A percentile compares a stretch with the other conserved stretches of the same genome.
Evolutionary conservation across 805 yeast species (phyloP).

Genomic region (Helenozyma baotianmanensis): DNA sequence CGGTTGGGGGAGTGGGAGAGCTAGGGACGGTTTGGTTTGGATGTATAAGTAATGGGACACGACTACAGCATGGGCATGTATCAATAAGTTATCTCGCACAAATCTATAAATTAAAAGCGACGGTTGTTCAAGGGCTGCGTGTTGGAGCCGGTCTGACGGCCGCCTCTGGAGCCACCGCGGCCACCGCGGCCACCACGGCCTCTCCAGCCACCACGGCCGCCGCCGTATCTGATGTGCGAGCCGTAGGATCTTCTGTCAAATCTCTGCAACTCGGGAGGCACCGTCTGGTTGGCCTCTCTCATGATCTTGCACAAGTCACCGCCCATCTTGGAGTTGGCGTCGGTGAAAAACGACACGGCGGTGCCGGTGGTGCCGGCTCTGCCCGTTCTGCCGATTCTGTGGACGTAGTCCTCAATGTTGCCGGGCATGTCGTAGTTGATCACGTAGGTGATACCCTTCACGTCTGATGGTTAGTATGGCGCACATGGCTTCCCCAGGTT

Average conservation of each 20-base stretch:
- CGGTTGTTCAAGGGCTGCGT: slow-evolving; percentile 47
- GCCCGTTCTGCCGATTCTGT: slow-evolving; percentile 99
- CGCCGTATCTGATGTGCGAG: slow-evolving; percentile 46
- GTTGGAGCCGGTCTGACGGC: slow-evolving; percentile 50
- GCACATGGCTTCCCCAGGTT: background rate
- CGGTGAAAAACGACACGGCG: slow-evolving; percentile 91
- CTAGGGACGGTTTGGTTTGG: no score
- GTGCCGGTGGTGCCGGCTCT: slow-evolving; percentile 98
- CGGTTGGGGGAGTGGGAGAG: background rate
- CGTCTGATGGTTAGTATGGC: slow-evolving; percentile 59
- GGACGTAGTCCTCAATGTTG: slow-evolving; percentile 97
- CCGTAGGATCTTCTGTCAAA: slow-evolving; percentile 65
- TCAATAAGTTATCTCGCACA: no score
- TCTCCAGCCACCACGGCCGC: slow-evolving; percentile 52
- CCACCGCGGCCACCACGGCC: slow-evolving; percentile 50
- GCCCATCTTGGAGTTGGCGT: slow-evolving; percentile 81
- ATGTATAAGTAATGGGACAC: no score
- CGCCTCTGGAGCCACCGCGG: slow-evolving; percentile 43
- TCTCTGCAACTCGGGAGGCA: slow-evolving; percentile 75
- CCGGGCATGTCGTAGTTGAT: slow-evolving; percentile 97
- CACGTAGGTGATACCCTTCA: slow-evolving; percentile 92
- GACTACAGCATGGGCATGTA: no score
- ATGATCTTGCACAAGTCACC: slow-evolving; percentile 84
- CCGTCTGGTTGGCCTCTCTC: slow-evolving; percentile 90
- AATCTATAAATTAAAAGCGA: slow-evolving; percentile 28